A percentile compares a stretch with the other conserved stretches of the same genome.
Conservation (phyloP, 371 early-diverging fungal genomes). For the Conidiobolus incongruus region DNA sequence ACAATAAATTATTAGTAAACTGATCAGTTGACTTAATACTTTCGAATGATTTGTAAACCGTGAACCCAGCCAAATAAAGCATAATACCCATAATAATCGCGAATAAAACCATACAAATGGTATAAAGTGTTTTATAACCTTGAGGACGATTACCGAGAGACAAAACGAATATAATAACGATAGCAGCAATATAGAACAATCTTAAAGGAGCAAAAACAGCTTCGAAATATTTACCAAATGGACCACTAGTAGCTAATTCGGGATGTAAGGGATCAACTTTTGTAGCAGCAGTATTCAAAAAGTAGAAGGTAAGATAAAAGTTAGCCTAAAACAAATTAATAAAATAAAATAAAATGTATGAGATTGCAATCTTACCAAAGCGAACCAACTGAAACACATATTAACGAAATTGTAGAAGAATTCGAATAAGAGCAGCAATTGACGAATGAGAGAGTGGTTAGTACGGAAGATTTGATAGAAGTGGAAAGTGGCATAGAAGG, state of each 20-base stretch:
- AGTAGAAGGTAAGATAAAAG: constrained; percentile 55
- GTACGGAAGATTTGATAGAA: constrained; percentile 31
- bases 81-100: constrained; percentile 29
- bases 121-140: constrained; percentile 43
- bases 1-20: too few species aligned
- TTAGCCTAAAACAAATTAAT: constrained; percentile 23
- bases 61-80: constrained; percentile 14
- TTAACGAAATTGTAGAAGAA: constrained; percentile 33
- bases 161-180: constrained; percentile 36
- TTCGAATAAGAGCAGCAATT: constrained; percentile 33
- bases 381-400: constrained; percentile 52
- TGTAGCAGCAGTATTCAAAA: constrained; percentile 28
- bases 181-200: constrained; percentile 33
- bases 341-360: not conserved
- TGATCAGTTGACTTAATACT: constrained; percentile 4
- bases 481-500: constrained; percentile 27
- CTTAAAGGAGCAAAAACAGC: constrained; percentile 20
- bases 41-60: not conserved
- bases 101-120: constrained; percentile 26
- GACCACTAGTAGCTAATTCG: not conserved
- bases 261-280: too few species aligned
- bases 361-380: constrained; percentile 17
- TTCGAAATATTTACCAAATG: constrained; percentile 7
- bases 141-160: constrained; percentile 66
- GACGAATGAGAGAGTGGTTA: constrained; percentile 29